A percentile compares a stretch with the other conserved stretches of the same genome.
These are phyloP conservation scores for Helotiales sp. DNA, from an alignment of 2,329 filamentous ascomycete genomes.

Conservation along the genomic window DNA sequence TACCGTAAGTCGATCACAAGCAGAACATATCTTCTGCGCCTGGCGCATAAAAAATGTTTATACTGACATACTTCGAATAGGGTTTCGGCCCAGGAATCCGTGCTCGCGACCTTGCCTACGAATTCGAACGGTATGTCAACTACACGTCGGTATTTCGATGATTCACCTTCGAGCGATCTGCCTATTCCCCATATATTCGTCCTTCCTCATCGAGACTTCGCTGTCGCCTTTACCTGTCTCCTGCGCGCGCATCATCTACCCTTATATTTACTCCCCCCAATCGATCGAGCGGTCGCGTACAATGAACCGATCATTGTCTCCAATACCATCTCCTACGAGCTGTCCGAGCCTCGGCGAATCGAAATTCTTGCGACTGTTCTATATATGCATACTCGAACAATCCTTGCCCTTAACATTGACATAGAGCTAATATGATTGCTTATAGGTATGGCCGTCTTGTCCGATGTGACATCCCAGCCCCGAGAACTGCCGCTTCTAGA, in stretches of 20 bases:
- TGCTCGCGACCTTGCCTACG: constrained; percentile 98
- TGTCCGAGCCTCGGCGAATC: constrained; percentile 29
- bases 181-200: constrained; percentile 29
- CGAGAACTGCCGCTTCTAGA: constrained; percentile 87
- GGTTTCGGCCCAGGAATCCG: constrained; percentile 99
- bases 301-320: constrained; percentile 34
- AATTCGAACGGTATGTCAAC: constrained; percentile 99
- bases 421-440: constrained; percentile 30
- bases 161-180: constrained; percentile 38
- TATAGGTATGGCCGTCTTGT: constrained; percentile 93
- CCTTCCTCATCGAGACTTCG: constrained; percentile 45
- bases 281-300: constrained; percentile 42
- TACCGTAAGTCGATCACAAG: constrained; percentile 48
- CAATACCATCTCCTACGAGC: constrained; percentile 28
- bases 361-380: constrained; percentile 27
- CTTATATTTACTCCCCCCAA: constrained; percentile 37
- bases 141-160: constrained; percentile 49
- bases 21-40: constrained; percentile 17
- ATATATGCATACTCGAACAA: constrained; percentile 23
- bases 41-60: not conserved
- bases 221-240: constrained; percentile 45
- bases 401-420: constrained; percentile 22
- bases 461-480: constrained; percentile 96
- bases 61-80: constrained; percentile 21
- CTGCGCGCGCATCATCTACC: constrained; percentile 40